These are phyloP conservation scores for Trichophyton mentagrophytes DNA, from an alignment of 2,329 filamentous ascomycete species.

Conservation along the genomic window DNA sequence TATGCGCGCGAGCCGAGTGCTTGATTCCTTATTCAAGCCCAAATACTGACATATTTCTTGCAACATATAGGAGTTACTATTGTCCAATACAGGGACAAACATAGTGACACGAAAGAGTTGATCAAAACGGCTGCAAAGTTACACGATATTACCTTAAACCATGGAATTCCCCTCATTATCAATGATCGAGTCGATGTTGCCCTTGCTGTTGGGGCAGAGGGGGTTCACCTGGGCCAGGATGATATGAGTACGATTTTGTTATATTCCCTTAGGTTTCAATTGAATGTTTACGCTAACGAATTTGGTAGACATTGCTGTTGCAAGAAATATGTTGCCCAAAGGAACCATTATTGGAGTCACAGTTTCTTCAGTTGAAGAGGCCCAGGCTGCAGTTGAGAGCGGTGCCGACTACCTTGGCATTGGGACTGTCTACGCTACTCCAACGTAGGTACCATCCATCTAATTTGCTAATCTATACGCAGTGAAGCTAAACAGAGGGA, in stretches of 20 bases:
- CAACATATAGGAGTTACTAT: constrained; percentile 51
- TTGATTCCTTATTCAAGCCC: background rate
- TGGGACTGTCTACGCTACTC: constrained; percentile 76
- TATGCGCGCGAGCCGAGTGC: constrained; percentile 17
- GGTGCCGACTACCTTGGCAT: constrained; percentile 89
- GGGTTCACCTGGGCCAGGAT: constrained; percentile 90
- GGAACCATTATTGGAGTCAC: constrained; percentile 80
- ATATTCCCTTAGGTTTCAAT: background rate
- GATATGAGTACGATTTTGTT: constrained; percentile 55
- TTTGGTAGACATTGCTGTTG: constrained; percentile 44
- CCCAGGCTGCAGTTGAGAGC: constrained; percentile 53
- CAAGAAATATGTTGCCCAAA: constrained; percentile 59
- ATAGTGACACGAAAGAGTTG: constrained; percentile 57
- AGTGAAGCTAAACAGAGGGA: constrained; percentile 12
- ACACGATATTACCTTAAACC: constrained; percentile 54
- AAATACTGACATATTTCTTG: background rate
- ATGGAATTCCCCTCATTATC: constrained; percentile 69
- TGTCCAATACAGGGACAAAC: constrained; percentile 87
- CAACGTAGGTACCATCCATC: constrained; percentile 47
- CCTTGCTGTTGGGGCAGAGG: constrained; percentile 71
- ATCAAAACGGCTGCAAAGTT: constrained; percentile 58
- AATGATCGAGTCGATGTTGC: constrained; percentile 90
- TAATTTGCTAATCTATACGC: too few species aligned
- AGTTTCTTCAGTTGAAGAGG: constrained; percentile 62
- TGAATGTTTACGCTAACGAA: background rate